Base-by-base conservation (phyloP, 441 rosid genomes). In the Mallotus repandus region DNA sequence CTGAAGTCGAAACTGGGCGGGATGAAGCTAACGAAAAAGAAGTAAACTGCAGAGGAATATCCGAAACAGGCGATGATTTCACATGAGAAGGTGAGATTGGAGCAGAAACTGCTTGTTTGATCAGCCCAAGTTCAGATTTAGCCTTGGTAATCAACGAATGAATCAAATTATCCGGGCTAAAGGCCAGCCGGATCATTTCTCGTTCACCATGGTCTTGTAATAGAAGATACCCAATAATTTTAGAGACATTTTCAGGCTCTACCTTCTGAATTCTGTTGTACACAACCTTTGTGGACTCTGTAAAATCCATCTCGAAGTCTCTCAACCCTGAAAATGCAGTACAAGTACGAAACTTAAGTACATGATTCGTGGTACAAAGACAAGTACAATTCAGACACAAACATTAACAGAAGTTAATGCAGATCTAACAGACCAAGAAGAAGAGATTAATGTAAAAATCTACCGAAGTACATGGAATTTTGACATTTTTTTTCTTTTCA, bases 151-250 rank as follows among this genome's bases (percentile, higher is more conserved):
- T 89, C 81, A 89, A 76, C 15, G 86, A 85, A 22, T 68, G 82
- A 72, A 94, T 85, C 63, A 75, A 76, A 32, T 83, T 71, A 73
- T 94, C 96, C 0, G 99, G 94, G 65, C 94, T 78, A 74, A 89
- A 89, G 46, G 99, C 98, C 10, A 92, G 73, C 38, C 99, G 87
- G 70, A 91, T 89, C 98, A 94, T 94, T 70, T 94, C 94, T 0
- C 81, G 82, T 41, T 92, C 92, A 0, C 89, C 84, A 16, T 94
- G 86, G 35, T 88, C 90, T 82, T 89, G 97, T 79, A 89, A 80
- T 19, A 91, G 81, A 63, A 92, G 86, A 73, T 88, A 94, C 8
- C 96, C 98, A 10, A 94, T 85, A 68, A 94, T 92, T 85, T 88
- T 94, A 15, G 90, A 81, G 38, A 88, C 97, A 66, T 86, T 82